These are phyloP conservation scores for Clavispora carvajalis DNA, from an alignment of 805 yeast genomes.

Conservation along the genomic window DNA sequence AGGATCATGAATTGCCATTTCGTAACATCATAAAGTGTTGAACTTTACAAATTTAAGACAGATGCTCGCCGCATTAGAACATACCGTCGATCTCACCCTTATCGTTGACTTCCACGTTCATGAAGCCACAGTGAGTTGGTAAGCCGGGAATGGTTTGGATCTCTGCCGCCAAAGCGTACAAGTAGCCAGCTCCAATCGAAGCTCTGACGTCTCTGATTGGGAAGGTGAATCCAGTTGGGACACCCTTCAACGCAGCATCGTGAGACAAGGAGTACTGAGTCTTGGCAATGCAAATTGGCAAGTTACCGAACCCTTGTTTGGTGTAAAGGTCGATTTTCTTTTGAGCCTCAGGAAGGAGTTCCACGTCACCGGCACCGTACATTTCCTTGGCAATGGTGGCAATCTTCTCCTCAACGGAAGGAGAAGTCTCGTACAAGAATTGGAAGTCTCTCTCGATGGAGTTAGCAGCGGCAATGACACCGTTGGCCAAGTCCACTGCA, in stretches of 20 bases:
- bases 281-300: slow-evolving; percentile 82
- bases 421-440: slow-evolving; percentile 56
- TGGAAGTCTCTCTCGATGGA: slow-evolving; percentile 38
- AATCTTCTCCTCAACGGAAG: slow-evolving; percentile 58
- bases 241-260: slow-evolving; percentile 79
- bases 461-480: slow-evolving; percentile 60
- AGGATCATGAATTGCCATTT: slow-evolving; percentile 1
- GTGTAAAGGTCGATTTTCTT: slow-evolving; percentile 63
- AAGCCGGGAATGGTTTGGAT: slow-evolving; percentile 84
- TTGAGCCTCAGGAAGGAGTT: slow-evolving; percentile 64
- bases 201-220: slow-evolving; percentile 79
- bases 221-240: slow-evolving; percentile 72
- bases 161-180: slow-evolving; percentile 81
- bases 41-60: slow-evolving; percentile 10
- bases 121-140: slow-evolving; percentile 80
- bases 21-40: slow-evolving; percentile 20
- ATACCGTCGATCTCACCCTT: slow-evolving; percentile 80
- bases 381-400: slow-evolving; percentile 62
- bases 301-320: slow-evolving; percentile 68
- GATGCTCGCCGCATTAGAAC: slow-evolving; percentile 34
- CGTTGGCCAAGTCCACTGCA: slow-evolving; percentile 67
- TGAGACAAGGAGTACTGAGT: slow-evolving; percentile 82
- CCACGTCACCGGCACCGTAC: slow-evolving; percentile 75
- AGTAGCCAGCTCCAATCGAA: slow-evolving; percentile 78
- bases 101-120: slow-evolving; percentile 79